Base-by-base conservation (phyloP, 2,329 filamentous ascomycete species). In the Ophiostoma fasciatum region DNA sequence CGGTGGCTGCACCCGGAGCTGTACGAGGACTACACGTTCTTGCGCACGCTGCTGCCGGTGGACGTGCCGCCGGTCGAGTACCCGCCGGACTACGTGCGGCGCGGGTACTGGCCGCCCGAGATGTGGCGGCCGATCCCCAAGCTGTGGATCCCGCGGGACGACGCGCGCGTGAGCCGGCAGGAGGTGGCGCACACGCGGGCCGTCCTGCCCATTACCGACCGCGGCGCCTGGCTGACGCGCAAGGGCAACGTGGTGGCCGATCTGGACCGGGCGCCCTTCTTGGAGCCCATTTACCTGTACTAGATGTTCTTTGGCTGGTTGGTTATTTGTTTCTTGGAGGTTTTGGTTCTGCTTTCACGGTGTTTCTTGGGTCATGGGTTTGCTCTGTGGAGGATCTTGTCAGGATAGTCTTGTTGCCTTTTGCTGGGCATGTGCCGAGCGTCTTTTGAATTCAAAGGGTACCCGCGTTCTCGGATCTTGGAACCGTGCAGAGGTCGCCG, bases 131-230 rank as follows among this genome's bases (percentile, higher is more conserved):
- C 66, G 28, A 58, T 71, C 0, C 78, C 78, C 4, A 59, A 75
- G 7, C 62, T 90, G 21, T 90, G 82, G 82, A 74, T 90, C 20
- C 82, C 82, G 1, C 66, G 69, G 36, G 82, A 90, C 50, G 61
- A 66, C 1, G 66, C 71, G 19, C 78, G 80, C 18, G 68, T 88
- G 26, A 79, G 72, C 39, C 62, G 61, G 46, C 79, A 87, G 50
- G 82, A 87, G 55, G 66, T 85, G 39, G 61, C 63, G 28, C 71
- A 82, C 45, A 78, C 75, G 0, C 63, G 64, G 45, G 70, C 70
- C 44, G 68, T 81, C 18, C 76, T 82, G 28, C 66, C 70, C 5
- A 82, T 82, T 46, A 78, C 75, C 0, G 82, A 90, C 47, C 73
- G 80, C 41, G 80, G 77, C 6, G 77, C 78, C 12, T 69, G 60